Base-by-base conservation (phyloP, 2,329 filamentous ascomycete species). In the Fusarium nodosum region DNA sequence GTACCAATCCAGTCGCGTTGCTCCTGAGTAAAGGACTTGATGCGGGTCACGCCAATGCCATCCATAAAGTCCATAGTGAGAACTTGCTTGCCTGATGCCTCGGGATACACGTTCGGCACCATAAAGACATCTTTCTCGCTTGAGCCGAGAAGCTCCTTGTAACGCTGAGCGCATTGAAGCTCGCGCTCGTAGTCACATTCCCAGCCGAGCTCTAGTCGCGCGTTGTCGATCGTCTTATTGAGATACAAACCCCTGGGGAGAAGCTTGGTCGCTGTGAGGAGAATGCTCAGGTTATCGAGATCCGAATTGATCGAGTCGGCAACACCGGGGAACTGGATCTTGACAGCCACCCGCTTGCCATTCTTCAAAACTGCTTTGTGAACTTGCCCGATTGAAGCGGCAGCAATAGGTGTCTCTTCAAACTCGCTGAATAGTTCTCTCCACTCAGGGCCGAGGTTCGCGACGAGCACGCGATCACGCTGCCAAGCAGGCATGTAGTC, bases 401-500 rank as follows among this genome's bases (percentile, higher is more conserved):
- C 96, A 2, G 97, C 96, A 62, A 99, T 93, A 2, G 96, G 96
- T 63, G 90, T 90, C 69, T 98, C 96, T 41, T 97, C 92, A 73
- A 99, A 99, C 7, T 90, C 88, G 22, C 84, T 85, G 74, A 95
- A 99, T 2, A 97, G 81, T 2, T 93, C 88, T 50, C 93, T 88
- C 96, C 96, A 99, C 56, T 95, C 86, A 0, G 87, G 75, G 0
- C 96, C 96, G 0, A 99, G 86, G 74, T 97, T 97, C 7, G 87
- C 84, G 0, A 84, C 79, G 9, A 99, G 86, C 1, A 99, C 95
- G 63, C 91, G 89, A 78, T 99, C 90, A 13, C 96, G 91, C 79
- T 99, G 96, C 78, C 90, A 97, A 4, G 93, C 87, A 1, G 96
- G 96, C 96, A 99, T 99, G 79, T 98, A 99, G 79, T 99, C 95